A percentile compares a stretch with the other conserved stretches of the same genome.
Conservation (phyloP, 2,329 filamentous ascomycete genomes). For the Hymenoscyphus fraxineus region DNA sequence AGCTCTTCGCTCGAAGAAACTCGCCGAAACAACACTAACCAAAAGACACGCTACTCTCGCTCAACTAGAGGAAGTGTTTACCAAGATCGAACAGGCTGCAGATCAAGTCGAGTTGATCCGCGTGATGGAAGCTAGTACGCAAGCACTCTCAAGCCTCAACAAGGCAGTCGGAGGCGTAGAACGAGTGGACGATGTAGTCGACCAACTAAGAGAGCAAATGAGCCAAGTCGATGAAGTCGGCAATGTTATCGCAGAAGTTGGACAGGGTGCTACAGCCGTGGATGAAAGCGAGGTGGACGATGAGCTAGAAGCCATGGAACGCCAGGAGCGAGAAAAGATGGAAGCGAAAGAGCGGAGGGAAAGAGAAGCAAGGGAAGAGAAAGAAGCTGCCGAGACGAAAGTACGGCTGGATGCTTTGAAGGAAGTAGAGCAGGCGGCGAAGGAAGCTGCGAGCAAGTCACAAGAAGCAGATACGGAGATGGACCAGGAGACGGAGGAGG, state of each 20-base stretch:
- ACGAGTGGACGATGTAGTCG: slow-evolving; percentile 71
- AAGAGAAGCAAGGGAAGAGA: slow-evolving; percentile 29
- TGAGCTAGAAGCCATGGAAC: slow-evolving; percentile 72
- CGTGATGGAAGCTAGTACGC: slow-evolving; percentile 75
- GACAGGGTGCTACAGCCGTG: slow-evolving; percentile 46
- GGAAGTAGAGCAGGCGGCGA: slow-evolving; percentile 24
- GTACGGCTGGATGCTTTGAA: slow-evolving; percentile 29
- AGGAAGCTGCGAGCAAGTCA: slow-evolving; percentile 18
- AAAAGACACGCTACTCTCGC: slow-evolving; percentile 68
- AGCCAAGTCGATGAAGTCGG: slow-evolving; percentile 77
- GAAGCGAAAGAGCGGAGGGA: slow-evolving; percentile 36
- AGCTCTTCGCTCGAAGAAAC: slow-evolving; percentile 77
- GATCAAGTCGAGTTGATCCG: slow-evolving; percentile 80
- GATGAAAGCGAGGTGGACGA: slow-evolving; percentile 85
- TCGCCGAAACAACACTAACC: slow-evolving; percentile 69
- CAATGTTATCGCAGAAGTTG: slow-evolving; percentile 65
- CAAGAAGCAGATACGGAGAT: slow-evolving; percentile 9
- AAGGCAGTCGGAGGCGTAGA: slow-evolving; percentile 72
- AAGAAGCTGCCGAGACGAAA: slow-evolving; percentile 32
- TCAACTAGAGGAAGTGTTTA: slow-evolving; percentile 79
- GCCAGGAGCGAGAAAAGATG: slow-evolving; percentile 43
- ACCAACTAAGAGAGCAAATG: slow-evolving; percentile 75
- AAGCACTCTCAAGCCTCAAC: slow-evolving; percentile 70
- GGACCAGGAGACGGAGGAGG: slow-evolving; percentile 6
- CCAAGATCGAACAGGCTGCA: slow-evolving; percentile 79